These are phyloP conservation scores for Trichoderma hamatum DNA, from an alignment of 2,329 filamentous ascomycete species.

Conservation along the genomic window DNA sequence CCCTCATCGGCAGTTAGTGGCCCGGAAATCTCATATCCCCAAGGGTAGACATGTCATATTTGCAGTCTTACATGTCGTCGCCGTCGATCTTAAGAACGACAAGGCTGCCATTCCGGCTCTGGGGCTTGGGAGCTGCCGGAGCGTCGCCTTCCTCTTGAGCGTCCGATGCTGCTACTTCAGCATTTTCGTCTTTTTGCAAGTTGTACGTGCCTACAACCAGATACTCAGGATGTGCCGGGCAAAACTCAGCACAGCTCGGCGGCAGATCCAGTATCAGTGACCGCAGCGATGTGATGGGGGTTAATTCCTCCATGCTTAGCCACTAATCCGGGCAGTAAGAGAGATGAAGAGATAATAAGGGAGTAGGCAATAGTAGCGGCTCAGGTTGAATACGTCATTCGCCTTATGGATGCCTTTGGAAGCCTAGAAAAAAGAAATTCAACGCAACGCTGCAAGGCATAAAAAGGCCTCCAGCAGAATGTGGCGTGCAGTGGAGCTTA, in stretches of 20 bases:
- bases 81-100: constrained; percentile 63
- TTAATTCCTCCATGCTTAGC: constrained; percentile 32
- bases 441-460: background rate
- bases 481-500: constrained; percentile 22
- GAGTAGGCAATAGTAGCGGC: background rate
- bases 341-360: background rate
- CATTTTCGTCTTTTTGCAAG: constrained; percentile 56
- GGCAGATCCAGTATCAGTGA: constrained; percentile 65
- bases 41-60: background rate
- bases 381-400: background rate
- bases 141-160: background rate
- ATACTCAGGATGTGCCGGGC: constrained; percentile 61
- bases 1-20: constrained; percentile 7
- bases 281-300: constrained; percentile 46
- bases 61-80: constrained; percentile 56
- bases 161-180: constrained; percentile 23
- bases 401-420: background rate
- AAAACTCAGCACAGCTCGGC: constrained; percentile 79
- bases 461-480: background rate
- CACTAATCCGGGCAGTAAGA: background rate
- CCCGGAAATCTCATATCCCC: background rate
- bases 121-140: constrained; percentile 43
- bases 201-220: constrained; percentile 87
- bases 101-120: constrained; percentile 74
- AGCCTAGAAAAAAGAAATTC: background rate